Conservation (phyloP, 768 basidiomycete species). For the Tylopilus balloui region DNA sequence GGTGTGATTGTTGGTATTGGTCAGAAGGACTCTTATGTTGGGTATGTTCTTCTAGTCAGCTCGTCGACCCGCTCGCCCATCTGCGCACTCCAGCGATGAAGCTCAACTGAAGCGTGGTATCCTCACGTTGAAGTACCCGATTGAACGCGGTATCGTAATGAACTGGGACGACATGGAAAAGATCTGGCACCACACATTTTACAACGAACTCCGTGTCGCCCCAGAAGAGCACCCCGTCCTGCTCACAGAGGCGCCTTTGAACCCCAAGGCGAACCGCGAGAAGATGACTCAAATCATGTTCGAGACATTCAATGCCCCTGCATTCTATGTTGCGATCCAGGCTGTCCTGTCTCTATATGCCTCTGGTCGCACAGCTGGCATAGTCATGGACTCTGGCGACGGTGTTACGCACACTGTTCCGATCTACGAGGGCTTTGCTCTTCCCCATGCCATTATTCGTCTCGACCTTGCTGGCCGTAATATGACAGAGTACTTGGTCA, state of each 20-base stretch:
- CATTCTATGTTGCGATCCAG: conserved; percentile 72
- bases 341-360: conserved; percentile 79
- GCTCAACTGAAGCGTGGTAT: conserved; percentile 95
- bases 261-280: conserved; percentile 70
- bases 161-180: conserved; percentile 99
- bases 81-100: conserved; percentile 58
- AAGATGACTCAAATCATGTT: conserved; percentile 81
- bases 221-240: conserved; percentile 74
- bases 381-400: conserved; percentile 94
- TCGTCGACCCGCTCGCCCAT: conserved; percentile 16
- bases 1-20: conserved; percentile 98
- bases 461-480: conserved; percentile 92
- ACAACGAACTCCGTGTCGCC: conserved; percentile 74
- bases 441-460: conserved; percentile 90
- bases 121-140: conserved; percentile 88
- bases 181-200: conserved; percentile 98
- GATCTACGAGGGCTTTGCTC: conserved; percentile 91
- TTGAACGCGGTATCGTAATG: conserved; percentile 91
- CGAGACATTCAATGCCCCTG: conserved; percentile 72
- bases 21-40: conserved; percentile 94
- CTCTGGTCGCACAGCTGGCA: conserved; percentile 91
- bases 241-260: conserved; percentile 67
- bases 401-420: conserved; percentile 96
- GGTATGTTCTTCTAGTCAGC: conserved; percentile 41
- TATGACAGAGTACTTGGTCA: conserved; percentile 78